Evolutionary conservation across 2,329 filamentous ascomycete species (phyloP).

Genomic region (Aureobasidium uvarum): DNA sequence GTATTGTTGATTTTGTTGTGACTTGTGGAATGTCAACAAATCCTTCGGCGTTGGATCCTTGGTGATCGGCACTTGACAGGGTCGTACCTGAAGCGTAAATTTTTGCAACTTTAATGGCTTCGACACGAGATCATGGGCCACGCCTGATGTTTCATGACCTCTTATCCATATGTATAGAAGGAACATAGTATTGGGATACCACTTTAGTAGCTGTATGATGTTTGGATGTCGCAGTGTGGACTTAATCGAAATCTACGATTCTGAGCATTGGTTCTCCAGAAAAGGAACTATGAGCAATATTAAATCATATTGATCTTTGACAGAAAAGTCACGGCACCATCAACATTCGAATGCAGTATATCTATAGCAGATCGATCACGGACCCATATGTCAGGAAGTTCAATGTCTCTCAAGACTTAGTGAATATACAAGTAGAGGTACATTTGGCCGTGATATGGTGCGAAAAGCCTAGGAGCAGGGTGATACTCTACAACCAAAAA

Average conservation of each 20-base stretch:
- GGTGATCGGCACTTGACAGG: neutral
- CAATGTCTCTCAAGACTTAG: neutral
- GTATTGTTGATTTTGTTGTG: no score
- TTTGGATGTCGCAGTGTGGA: no score
- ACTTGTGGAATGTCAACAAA: neutral
- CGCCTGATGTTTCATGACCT: neutral
- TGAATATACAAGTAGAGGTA: no score
- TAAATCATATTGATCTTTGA: neutral
- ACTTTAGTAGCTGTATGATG: accelerated
- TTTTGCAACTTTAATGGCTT: neutral
- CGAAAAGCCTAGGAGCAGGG: neutral
- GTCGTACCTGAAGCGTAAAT: neutral
- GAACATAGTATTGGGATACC: neutral
- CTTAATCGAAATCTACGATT: neutral
- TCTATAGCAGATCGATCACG: neutral
- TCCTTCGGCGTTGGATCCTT: neutral
- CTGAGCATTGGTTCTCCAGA: no score
- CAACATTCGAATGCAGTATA: neutral
- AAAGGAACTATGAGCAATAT: accelerated
- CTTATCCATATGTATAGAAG: neutral
- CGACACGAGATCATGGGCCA: neutral
- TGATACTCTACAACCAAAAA: neutral
- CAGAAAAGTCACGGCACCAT: no score
- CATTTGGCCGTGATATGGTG: neutral
- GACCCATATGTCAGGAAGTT: neutral